Conservation (phyloP, 306 rosid species). For the Castanea sativa region DNA sequence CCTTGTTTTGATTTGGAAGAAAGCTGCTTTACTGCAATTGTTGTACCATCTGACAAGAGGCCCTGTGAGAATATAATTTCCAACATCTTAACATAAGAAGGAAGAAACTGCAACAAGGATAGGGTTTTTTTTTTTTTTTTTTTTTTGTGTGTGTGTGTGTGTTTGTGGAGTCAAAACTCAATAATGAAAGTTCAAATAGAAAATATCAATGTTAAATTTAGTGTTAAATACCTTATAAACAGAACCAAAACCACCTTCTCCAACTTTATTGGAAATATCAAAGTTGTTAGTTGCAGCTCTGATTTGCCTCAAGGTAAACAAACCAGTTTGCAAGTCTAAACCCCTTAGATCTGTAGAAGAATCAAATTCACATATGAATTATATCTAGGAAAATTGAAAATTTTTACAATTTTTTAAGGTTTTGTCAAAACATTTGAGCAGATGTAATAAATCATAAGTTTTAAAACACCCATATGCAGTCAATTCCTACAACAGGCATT, state of each 20-base stretch:
- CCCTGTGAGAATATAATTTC: constrained; percentile 17
- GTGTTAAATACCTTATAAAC: constrained; percentile 37
- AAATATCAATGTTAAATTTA: too few relatives aligned
- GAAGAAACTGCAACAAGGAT: background rate
- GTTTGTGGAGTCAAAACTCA: too few relatives aligned
- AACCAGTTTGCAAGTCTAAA: constrained; percentile 27
- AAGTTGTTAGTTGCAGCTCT: constrained; percentile 42
- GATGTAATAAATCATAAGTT: too few relatives aligned
- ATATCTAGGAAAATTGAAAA: background rate
- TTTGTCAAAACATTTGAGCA: background rate
- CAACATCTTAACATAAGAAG: too few relatives aligned
- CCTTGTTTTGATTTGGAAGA: constrained; percentile 46
- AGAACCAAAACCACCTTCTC: constrained; percentile 55
- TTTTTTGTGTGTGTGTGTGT: too few relatives aligned
- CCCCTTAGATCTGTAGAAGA: constrained; percentile 24
- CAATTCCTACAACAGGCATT: too few relatives aligned
- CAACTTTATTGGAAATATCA: constrained; percentile 36
- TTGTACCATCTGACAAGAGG: constrained; percentile 15
- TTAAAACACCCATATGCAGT: too few relatives aligned
- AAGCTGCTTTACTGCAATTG: constrained; percentile 36
- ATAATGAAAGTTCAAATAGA: background rate
- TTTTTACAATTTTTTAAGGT: background rate
- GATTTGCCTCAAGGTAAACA: constrained; percentile 39
- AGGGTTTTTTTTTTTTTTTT: too few relatives aligned
- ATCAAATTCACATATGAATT: background rate